Evolutionary conservation across 768 basidiomycete species (phyloP).

Genomic region (Rubroboletus pulcherrimus): DNA sequence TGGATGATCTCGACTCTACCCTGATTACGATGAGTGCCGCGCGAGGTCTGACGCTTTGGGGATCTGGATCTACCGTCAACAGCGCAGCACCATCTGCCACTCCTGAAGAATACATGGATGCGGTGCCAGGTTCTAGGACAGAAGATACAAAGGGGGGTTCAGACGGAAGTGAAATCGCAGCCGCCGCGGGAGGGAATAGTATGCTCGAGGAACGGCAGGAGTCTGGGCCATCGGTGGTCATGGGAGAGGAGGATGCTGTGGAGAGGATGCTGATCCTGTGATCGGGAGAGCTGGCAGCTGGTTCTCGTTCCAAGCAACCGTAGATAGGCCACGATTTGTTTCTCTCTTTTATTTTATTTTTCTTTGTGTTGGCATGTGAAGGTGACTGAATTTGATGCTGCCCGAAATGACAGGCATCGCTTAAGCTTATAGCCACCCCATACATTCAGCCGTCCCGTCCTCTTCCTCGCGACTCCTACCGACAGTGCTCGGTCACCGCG

Average conservation of each 20-base stretch:
- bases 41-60: slow-evolving; percentile 52
- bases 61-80: slow-evolving; percentile 7
- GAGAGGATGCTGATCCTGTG: slow-evolving; percentile 19
- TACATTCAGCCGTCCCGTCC: slow-evolving; percentile 3
- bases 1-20: slow-evolving; percentile 47
- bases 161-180: background rate
- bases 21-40: slow-evolving; percentile 45
- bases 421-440: slow-evolving; percentile 14
- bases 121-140: background rate
- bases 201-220: background rate
- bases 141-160: background rate
- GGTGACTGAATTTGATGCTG: slow-evolving; percentile 1
- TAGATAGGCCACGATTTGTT: background rate
- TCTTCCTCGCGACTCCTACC: slow-evolving; percentile 12
- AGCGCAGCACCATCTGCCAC: background rate
- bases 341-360: background rate
- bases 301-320: background rate
- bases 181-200: background rate
- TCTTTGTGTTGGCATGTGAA: background rate
- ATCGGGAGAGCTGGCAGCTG: background rate
- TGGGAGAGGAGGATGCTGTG: slow-evolving; percentile 22
- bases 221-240: background rate
- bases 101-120: background rate
- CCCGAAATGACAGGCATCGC: slow-evolving; percentile 10
- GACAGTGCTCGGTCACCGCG: slow-evolving; percentile 10